phyloP scores from a whole-genome alignment of 129 eudicot genomes.

The Flaveria brownii region DNA sequence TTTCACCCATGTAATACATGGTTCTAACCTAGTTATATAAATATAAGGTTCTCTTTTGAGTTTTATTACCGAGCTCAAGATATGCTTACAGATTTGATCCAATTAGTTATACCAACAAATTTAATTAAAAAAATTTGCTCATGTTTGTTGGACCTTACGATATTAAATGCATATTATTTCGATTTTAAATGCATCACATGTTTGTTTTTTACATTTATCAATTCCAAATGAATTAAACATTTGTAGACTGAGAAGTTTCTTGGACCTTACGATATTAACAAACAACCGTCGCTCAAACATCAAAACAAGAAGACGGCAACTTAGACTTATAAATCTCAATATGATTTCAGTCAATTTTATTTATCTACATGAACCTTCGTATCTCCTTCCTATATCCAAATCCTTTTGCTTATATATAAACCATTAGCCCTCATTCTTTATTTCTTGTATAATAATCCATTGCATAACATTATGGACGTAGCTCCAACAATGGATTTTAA shows the following conservation, averaged over 20 bases:
- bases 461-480: conserved; percentile 7
- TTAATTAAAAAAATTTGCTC: too few species aligned
- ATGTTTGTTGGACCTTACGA: too few species aligned
- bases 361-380: conserved; percentile 29
- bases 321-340: not conserved
- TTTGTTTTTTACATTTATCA: not conserved
- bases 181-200: too few species aligned
- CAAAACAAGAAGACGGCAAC: conserved; percentile 12
- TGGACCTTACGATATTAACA: not conserved
- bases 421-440: not conserved
- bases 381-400: conserved; percentile 12
- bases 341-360: conserved; percentile 18
- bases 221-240: conserved; percentile 9
- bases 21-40: too few species aligned
- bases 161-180: too few species aligned
- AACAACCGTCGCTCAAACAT: not conserved
- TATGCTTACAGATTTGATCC: too few species aligned
- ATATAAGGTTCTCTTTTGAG: too few species aligned
- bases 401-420: conserved; percentile 23
- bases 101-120: too few species aligned
- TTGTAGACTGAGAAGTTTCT: not conserved
- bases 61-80: too few species aligned
- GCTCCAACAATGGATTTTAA: conserved; percentile 44
- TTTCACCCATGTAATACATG: too few species aligned
- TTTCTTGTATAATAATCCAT: not conserved